Conservation (phyloP, 306 rosid species). For the Prunus dulcis region DNA sequence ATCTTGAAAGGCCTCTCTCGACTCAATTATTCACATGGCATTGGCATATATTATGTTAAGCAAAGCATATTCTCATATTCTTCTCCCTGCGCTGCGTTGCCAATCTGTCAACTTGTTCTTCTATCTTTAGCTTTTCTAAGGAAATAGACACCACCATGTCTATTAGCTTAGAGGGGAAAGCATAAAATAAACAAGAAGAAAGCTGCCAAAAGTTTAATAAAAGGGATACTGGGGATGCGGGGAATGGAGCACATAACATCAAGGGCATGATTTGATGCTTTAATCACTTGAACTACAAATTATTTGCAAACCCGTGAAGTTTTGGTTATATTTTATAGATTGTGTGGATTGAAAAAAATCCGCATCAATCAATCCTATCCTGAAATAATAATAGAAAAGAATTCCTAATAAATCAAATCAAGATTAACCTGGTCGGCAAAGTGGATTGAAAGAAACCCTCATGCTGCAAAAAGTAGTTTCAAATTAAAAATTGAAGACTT, state of each 20-base stretch:
- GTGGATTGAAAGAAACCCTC: neutral
- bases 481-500: neutral
- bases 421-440: neutral
- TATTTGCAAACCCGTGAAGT: rapidly evolving
- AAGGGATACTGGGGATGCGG: too few species aligned
- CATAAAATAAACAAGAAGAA: too few species aligned
- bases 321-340: too few species aligned
- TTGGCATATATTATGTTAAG: slow-evolving; percentile 1
- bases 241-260: too few species aligned
- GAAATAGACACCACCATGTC: neutral
- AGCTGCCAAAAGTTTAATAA: too few species aligned
- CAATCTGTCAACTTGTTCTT: neutral
- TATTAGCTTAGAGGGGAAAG: neutral
- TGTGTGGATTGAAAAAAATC: too few species aligned
- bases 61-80: slow-evolving; percentile 6
- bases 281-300: too few species aligned
- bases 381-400: neutral
- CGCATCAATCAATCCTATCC: neutral
- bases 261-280: too few species aligned
- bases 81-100: neutral
- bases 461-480: neutral
- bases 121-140: slow-evolving; percentile 10
- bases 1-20: neutral
- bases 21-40: neutral
- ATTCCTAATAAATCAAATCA: neutral